phyloP scores from a whole-genome alignment of 1,139 yeast species.

The Debaryomyces subglobosus region DNA sequence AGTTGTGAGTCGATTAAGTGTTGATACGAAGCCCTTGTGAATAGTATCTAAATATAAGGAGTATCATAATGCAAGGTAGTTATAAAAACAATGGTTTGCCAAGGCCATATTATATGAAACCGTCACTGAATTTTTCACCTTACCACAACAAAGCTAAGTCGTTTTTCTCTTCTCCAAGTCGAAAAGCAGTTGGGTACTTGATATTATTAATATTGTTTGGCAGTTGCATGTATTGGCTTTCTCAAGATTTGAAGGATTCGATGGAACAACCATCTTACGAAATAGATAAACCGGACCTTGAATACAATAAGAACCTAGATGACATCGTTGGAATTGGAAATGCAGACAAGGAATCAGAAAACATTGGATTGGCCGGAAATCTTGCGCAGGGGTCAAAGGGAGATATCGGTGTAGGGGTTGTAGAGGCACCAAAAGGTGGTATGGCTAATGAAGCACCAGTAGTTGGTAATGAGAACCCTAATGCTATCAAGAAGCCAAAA shows the following conservation, averaged over 20 bases:
- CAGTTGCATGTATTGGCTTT: slow-evolving; percentile 37
- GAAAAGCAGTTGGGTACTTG: slow-evolving; percentile 44
- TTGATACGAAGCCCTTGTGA: background rate
- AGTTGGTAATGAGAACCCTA: slow-evolving; percentile 47
- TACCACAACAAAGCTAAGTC: slow-evolving; percentile 37
- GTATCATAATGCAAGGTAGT: slow-evolving; percentile 44
- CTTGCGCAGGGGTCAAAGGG: slow-evolving; percentile 48
- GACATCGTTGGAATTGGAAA: slow-evolving; percentile 27
- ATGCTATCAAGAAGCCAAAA: slow-evolving; percentile 17
- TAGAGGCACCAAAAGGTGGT: slow-evolving; percentile 55
- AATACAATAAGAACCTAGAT: slow-evolving; percentile 23
- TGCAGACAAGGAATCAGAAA: slow-evolving; percentile 34
- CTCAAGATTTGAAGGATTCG: slow-evolving; percentile 37
- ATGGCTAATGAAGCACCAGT: slow-evolving; percentile 51
- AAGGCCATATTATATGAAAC: slow-evolving; percentile 54
- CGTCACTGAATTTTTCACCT: slow-evolving; percentile 37
- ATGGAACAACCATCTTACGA: slow-evolving; percentile 33
- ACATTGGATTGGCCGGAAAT: slow-evolving; percentile 43
- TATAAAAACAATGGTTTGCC: slow-evolving; percentile 49
- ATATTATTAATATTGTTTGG: slow-evolving; percentile 41
- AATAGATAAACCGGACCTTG: slow-evolving; percentile 25
- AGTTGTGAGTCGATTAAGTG: background rate
- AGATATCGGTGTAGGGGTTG: slow-evolving; percentile 45
- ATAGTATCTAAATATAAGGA: slow-evolving; percentile 12
- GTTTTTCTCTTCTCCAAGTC: slow-evolving; percentile 39